Evolutionary conservation across 2,329 filamentous ascomycete species (phyloP), one percentile per base, ranked within the genome.

Genomic region (Pyricularia pennisetigena): DNA sequence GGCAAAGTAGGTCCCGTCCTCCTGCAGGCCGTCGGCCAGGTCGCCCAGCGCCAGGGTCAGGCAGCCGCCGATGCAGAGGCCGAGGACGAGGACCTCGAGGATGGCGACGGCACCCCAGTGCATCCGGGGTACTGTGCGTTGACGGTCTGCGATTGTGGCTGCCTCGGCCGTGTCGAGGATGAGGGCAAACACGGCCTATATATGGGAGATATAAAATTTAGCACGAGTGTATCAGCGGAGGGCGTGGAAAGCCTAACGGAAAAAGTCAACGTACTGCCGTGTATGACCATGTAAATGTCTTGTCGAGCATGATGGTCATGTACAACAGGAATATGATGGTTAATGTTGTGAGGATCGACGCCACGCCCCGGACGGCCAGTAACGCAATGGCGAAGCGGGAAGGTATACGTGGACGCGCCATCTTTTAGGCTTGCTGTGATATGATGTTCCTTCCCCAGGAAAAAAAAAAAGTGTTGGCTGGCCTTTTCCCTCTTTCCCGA

Each of bases 221-320:
- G 12, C 8, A 49, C 14, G 26, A 20, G 24, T 12, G 5, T 26
- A 20, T 49, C 20, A 12, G 32, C 14, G 12, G 4, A 35, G n/a
- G 64, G 20, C 29, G n/a, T 20, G 20, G 23, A 4, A 23, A 2
- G 9, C 10, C 2, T n/a, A 10, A 24, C 7, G 35, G 41, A 1
- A 28, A 5, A 16, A 28, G 23, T n/a, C 2, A 26, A 67, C 66
- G 2, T 35, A 67, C 66, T 10, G 66, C 66, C 1, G 57, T 26
- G 30, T 67, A 67, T 16, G 66, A 61, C 66, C 66, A 67, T 23
- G 66, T 30, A 67, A 67, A 67, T 4, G 66, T 67, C 66, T 59
- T 57, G 16, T 26, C 26, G 16, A 49, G 61, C n/a, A 41, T 41
- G 10, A 63, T 63, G 8, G 41, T 67, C 57, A 67, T 67, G 66